These are phyloP conservation scores for Blastocystis sp. DNA, from an alignment of 352 stramenopile species.

Conservation along the genomic window DNA sequence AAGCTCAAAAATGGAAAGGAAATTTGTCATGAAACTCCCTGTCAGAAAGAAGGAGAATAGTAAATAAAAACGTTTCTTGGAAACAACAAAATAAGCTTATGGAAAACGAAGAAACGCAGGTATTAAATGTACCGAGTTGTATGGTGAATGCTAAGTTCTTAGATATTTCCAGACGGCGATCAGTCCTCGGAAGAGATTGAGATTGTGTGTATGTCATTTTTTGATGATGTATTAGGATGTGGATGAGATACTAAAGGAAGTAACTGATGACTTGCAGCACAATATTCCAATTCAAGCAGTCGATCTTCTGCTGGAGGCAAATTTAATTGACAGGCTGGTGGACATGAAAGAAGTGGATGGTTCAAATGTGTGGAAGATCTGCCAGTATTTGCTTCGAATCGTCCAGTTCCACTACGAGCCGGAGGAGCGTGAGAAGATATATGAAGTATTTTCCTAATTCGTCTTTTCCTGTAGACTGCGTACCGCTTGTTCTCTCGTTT, in stretches of 20 bases:
- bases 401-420: slow-evolving; percentile 41
- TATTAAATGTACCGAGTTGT: neutral
- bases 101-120: slow-evolving; percentile 36
- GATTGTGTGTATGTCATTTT: neutral
- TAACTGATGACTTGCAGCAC: slow-evolving; percentile 50
- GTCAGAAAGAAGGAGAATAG: slow-evolving; percentile 11
- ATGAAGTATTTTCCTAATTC: neutral
- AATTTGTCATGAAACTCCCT: slow-evolving; percentile 38
- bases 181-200: neutral
- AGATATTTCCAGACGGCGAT: neutral
- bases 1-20: neutral
- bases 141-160: neutral
- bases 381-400: slow-evolving; percentile 49
- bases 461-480: neutral
- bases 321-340: neutral
- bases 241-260: slow-evolving; percentile 4
- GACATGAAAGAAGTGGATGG: slow-evolving; percentile 56
- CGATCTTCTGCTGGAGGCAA: slow-evolving; percentile 38
- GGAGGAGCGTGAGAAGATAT: slow-evolving; percentile 15
- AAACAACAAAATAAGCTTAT: neutral
- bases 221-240: neutral
- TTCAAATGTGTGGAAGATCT: slow-evolving; percentile 61
- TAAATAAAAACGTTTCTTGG: neutral
- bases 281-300: slow-evolving; percentile 58
- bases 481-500: slow-evolving; percentile 41